A percentile compares a stretch with the other conserved stretches of the same genome.
phyloP scores from a whole-genome alignment of 768 basidiomycete species.

The Trametes gibbosa region DNA sequence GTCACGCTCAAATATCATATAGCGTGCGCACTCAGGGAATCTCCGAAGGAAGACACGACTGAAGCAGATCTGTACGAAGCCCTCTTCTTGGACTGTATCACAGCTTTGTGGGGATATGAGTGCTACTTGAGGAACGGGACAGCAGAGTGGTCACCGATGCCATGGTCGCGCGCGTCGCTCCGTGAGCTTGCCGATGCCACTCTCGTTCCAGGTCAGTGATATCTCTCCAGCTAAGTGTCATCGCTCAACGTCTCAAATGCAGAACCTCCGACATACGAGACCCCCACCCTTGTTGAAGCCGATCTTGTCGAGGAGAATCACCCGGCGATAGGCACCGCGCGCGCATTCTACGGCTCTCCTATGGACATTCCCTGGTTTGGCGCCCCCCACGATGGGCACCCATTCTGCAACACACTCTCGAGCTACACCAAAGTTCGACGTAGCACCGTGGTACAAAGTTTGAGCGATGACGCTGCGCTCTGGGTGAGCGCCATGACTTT shows the following conservation, averaged over 20 bases:
- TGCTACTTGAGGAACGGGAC: neutral
- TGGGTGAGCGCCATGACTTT: constrained; percentile 12
- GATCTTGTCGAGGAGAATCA: neutral
- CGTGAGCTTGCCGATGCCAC: neutral
- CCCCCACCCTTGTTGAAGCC: neutral
- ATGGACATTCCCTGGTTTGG: constrained; percentile 1
- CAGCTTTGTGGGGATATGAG: neutral
- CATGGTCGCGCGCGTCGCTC: neutral
- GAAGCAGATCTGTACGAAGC: neutral
- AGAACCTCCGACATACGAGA: neutral
- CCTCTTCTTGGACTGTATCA: neutral
- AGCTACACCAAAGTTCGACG: neutral
- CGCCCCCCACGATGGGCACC: neutral
- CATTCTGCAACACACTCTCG: neutral
- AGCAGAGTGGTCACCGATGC: constrained; percentile 6
- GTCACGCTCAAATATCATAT: neutral
- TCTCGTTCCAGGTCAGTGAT: neutral
- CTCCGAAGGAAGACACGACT: neutral
- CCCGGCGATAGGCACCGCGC: neutral
- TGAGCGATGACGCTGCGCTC: constrained; percentile 4
- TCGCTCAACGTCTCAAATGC: neutral
- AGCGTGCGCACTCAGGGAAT: neutral
- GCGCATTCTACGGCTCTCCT: neutral
- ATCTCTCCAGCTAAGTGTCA: neutral
- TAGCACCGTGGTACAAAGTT: neutral